These are phyloP conservation scores for Eucalyptus regnans DNA, from an alignment of 345 rosid genomes.

Conservation along the genomic window DNA sequence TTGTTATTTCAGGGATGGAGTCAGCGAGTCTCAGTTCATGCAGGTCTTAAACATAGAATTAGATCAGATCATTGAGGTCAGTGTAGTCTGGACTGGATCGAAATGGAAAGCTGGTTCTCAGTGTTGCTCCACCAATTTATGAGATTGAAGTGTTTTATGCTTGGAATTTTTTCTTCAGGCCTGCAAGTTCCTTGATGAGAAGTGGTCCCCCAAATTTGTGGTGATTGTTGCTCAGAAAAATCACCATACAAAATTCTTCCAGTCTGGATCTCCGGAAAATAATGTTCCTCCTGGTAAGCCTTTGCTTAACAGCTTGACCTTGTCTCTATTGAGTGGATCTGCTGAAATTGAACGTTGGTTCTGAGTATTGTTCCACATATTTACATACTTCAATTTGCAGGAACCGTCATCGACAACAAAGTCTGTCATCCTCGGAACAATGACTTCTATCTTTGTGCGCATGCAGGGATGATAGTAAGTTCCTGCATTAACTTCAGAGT, in stretches of 20 bases:
- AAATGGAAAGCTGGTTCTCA: background rate
- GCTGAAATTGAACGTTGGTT: background rate
- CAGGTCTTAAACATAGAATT: slow-evolving; percentile 40
- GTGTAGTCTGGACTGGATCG: background rate
- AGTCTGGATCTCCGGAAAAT: slow-evolving; percentile 32
- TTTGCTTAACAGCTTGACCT: background rate
- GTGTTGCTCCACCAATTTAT: background rate
- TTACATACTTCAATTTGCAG: slow-evolving; percentile 8
- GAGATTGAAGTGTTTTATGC: background rate
- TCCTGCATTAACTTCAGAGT: background rate
- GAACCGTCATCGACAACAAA: slow-evolving; percentile 63
- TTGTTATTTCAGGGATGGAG: slow-evolving; percentile 37
- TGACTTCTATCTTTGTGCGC: slow-evolving; percentile 87
- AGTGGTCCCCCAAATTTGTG: slow-evolving; percentile 61
- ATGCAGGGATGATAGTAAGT: slow-evolving; percentile 89
- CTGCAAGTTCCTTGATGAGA: slow-evolving; percentile 64
- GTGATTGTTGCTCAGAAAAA: slow-evolving; percentile 86
- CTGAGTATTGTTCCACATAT: background rate
- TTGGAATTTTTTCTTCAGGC: slow-evolving; percentile 33
- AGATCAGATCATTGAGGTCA: slow-evolving; percentile 46
- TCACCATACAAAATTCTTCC: slow-evolving; percentile 91
- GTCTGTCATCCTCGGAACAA: slow-evolving; percentile 69
- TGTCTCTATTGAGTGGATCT: background rate
- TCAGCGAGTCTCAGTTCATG: slow-evolving; percentile 40
- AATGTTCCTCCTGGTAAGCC: slow-evolving; percentile 80